These are phyloP conservation scores for Oxytropis ochrocephala DNA, from an alignment of 306 rosid genomes.

Conservation along the genomic window DNA sequence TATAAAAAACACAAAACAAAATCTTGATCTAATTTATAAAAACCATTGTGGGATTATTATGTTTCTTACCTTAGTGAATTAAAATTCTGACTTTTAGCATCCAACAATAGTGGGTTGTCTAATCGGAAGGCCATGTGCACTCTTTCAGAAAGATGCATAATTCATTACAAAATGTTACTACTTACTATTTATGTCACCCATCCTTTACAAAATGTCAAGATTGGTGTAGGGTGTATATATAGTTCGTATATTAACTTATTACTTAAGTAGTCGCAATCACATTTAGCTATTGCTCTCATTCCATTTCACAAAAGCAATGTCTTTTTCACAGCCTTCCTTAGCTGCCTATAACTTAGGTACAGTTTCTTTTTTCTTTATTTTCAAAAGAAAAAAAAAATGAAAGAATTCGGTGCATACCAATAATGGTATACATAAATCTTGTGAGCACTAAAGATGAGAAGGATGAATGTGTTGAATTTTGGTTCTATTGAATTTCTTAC, in stretches of 20 bases:
- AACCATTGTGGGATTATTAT: too few relatives aligned
- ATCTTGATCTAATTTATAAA: too few relatives aligned
- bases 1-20: too few relatives aligned
- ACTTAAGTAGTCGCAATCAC: conserved; percentile 22
- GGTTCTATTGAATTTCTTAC: too few relatives aligned
- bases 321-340: conserved; percentile 12
- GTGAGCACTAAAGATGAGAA: conserved; percentile 42
- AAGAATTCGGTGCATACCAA: conserved; percentile 25
- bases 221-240: neutral
- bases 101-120: neutral
- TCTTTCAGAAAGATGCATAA: conserved; percentile 26
- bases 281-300: conserved; percentile 17
- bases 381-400: neutral
- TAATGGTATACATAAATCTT: conserved; percentile 35
- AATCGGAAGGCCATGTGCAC: conserved; percentile 28
- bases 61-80: neutral
- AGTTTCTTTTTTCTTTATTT: neutral
- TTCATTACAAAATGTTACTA: conserved; percentile 25
- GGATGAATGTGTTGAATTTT: too few relatives aligned
- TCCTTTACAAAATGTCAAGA: neutral
- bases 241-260: neutral
- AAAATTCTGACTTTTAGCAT: neutral
- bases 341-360: conserved; percentile 12
- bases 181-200: conserved; percentile 15
- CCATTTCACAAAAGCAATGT: conserved; percentile 8